Conservation (phyloP, 345 rosid species). For the Mallotus nudiflorus region DNA sequence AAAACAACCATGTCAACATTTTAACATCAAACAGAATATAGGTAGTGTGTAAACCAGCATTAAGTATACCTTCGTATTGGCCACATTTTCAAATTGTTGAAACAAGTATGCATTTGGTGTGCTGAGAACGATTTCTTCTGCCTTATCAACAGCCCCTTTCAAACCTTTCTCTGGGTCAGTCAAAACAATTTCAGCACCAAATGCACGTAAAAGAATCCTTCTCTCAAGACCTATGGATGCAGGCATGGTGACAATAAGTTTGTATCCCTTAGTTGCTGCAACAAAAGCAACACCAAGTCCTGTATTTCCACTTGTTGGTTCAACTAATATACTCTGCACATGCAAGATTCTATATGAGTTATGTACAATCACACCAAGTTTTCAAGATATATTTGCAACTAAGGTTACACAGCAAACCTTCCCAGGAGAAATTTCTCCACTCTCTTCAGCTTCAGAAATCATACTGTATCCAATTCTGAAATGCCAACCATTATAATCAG, state of each 20-base stretch:
- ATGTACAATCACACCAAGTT: not conserved
- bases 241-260: conserved; percentile 85
- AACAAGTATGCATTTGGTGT: conserved; percentile 74
- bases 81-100: conserved; percentile 76
- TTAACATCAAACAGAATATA: not conserved
- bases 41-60: not conserved
- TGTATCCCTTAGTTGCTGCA: conserved; percentile 83
- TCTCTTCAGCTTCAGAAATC: conserved; percentile 85
- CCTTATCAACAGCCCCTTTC: conserved; percentile 84
- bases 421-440: conserved; percentile 70
- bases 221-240: conserved; percentile 84
- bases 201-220: conserved; percentile 78
- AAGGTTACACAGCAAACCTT: conserved; percentile 49
- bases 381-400: not conserved
- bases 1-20: no score
- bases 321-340: conserved; percentile 69
- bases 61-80: conserved; percentile 60
- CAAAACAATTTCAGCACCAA: conserved; percentile 82
- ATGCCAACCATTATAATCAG: conserved; percentile 14
- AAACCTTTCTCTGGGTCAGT: conserved; percentile 88
- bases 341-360: not conserved
- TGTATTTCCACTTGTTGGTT: conserved; percentile 89
- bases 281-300: conserved; percentile 91
- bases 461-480: conserved; percentile 80
- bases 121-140: conserved; percentile 69